Base-by-base conservation (phyloP, 768 basidiomycete genomes). In the Saitozyma sp. region DNA sequence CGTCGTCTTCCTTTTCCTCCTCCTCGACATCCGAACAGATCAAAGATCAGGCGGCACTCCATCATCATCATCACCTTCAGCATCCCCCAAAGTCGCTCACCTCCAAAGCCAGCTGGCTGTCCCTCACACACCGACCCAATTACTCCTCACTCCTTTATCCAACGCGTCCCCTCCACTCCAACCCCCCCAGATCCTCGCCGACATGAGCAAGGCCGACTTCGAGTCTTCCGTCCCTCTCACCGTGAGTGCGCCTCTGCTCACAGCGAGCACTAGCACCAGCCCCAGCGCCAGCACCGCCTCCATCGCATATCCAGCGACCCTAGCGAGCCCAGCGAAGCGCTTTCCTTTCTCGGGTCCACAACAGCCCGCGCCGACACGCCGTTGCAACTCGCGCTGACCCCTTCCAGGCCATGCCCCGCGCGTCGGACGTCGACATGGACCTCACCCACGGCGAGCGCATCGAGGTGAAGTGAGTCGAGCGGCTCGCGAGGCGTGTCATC, bases 401-500 rank as follows among this genome's bases (percentile, higher is more conserved):
- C 17, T 51, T 17, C 51, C 37, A 77, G 75, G 59, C 71, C 37
- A 77, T 77, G 75, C 75, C 75, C 1, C 57, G 73, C 19, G 71
- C 74, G 16, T 68, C 70, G 6, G 76, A 77, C 50, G 63, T 77
- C 11, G 68, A 71, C 14, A 64, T 51, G 20, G 70, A 75, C 56
- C 37, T 77, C 17, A 62, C 60, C 7, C 54, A 67, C 52, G 74
- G 69, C 16, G 74, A 73, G 61, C 55, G 59, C n/a, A 61, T 74
- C 45, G 76, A 77, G 58, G 70, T 77, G 54, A 75, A 74, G 75
- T 77, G 56, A 65, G 75, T 69, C 29, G 2, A 29, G 5, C 29
- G 29, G 5, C 29, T 29, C 29, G 14, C 51, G 11, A 52, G 13
- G 3, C 51, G 51, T 52, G 37, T 52, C 51, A 17, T 16, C 51